Conservation (phyloP, 225 moss, liverwort and hornwort species). For the Straminergon stramineum region DNA sequence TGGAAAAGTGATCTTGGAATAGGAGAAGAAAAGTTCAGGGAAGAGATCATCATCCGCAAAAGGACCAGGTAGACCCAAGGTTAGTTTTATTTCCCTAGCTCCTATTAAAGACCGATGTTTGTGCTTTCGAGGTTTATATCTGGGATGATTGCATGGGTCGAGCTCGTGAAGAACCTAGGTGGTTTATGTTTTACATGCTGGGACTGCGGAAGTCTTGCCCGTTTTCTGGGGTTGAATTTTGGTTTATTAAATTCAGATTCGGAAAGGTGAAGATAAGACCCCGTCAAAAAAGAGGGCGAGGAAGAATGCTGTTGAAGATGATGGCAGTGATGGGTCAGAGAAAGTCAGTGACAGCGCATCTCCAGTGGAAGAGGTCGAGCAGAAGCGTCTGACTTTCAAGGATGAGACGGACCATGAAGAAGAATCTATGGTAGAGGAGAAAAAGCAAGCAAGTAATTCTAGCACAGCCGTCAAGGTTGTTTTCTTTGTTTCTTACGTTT, state of each 20-base stretch:
- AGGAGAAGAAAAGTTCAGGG: slow-evolving; percentile 34
- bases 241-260: slow-evolving; percentile 26
- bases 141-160: neutral
- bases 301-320: slow-evolving; percentile 42
- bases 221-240: neutral
- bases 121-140: neutral
- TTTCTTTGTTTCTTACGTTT: neutral
- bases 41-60: slow-evolving; percentile 23
- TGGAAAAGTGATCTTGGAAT: neutral
- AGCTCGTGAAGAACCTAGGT: neutral
- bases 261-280: slow-evolving; percentile 48
- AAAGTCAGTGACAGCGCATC: slow-evolving; percentile 58
- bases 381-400: slow-evolving; percentile 55
- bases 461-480: slow-evolving; percentile 14
- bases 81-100: neutral
- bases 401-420: slow-evolving; percentile 54
- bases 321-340: slow-evolving; percentile 43
- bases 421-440: slow-evolving; percentile 48
- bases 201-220: neutral
- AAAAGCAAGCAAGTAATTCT: slow-evolving; percentile 36
- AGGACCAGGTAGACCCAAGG: slow-evolving; percentile 36
- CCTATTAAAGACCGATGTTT: neutral
- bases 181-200: neutral
- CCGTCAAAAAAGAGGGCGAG: slow-evolving; percentile 38
- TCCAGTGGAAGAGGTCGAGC: slow-evolving; percentile 68